Conservation (phyloP, 129 eudicot species). For the Rutidosis leptorrhynchoides region DNA sequence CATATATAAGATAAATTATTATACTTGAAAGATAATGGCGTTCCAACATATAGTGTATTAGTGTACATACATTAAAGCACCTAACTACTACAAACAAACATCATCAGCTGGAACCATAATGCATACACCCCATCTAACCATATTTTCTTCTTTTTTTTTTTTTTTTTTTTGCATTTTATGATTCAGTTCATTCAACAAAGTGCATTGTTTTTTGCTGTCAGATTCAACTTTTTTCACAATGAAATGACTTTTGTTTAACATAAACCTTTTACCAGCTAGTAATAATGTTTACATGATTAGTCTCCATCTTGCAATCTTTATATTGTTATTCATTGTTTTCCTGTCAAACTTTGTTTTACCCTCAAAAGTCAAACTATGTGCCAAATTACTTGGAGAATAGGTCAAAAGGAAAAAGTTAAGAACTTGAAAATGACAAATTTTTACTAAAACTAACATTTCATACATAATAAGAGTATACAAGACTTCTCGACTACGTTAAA, state of each 20-base stretch:
- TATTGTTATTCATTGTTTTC: too few relatives aligned
- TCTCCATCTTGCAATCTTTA: too few relatives aligned
- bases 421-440: neutral
- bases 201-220: neutral
- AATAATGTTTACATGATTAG: neutral
- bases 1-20: neutral
- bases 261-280: neutral
- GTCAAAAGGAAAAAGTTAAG: neutral
- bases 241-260: neutral
- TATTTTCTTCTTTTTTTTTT: too few relatives aligned
- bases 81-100: neutral
- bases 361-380: slow-evolving; percentile 23
- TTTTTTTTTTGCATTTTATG: neutral
- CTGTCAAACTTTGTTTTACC: slow-evolving; percentile 14
- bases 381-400: slow-evolving; percentile 10
- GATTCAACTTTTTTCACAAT: neutral
- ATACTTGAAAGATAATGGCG: neutral
- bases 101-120: neutral
- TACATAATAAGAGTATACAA: too few relatives aligned
- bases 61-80: neutral
- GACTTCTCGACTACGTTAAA: too few relatives aligned
- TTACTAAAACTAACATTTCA: neutral
- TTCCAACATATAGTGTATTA: neutral
- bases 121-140: neutral
- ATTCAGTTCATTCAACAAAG: neutral